These are phyloP conservation scores for Rhizopogon vinicolor DNA, from an alignment of 768 basidiomycete genomes.

Conservation along the genomic window DNA sequence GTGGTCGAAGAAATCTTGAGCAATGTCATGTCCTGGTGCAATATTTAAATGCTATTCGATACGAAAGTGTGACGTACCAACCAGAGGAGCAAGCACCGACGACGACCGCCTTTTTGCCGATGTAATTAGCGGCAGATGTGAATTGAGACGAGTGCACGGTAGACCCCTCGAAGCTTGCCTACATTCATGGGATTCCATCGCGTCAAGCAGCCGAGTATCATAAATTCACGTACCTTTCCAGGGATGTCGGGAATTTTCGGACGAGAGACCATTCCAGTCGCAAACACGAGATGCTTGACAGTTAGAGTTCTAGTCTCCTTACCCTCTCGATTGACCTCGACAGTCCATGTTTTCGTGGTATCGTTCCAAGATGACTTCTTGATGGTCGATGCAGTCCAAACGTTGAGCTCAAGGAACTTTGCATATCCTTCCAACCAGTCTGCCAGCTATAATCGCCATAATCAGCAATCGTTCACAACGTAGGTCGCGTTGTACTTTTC, in stretches of 20 bases:
- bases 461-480: background rate
- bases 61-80: conserved; percentile 11
- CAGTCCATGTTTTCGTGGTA: conserved; percentile 39
- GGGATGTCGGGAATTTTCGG: conserved; percentile 41
- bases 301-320: conserved; percentile 30
- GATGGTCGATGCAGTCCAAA: conserved; percentile 53
- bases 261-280: conserved; percentile 45
- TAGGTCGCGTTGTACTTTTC: conserved; percentile 31
- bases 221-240: background rate
- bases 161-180: conserved; percentile 52
- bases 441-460: conserved; percentile 39
- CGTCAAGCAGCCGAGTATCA: background rate
- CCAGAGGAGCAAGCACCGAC: conserved; percentile 66
- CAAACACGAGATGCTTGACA: conserved; percentile 51
- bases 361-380: conserved; percentile 34
- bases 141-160: conserved; percentile 49
- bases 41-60: background rate
- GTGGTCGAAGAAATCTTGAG: conserved; percentile 28
- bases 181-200: background rate
- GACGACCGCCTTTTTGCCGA: conserved; percentile 63
- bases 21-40: conserved; percentile 30
- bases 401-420: conserved; percentile 52
- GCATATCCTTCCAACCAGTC: conserved; percentile 66
- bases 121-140: conserved; percentile 41
- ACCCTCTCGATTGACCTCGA: conserved; percentile 31